Evolutionary conservation across 2,329 filamentous ascomycete genomes (phyloP).

Genomic region (Cordyceps cicadae): DNA sequence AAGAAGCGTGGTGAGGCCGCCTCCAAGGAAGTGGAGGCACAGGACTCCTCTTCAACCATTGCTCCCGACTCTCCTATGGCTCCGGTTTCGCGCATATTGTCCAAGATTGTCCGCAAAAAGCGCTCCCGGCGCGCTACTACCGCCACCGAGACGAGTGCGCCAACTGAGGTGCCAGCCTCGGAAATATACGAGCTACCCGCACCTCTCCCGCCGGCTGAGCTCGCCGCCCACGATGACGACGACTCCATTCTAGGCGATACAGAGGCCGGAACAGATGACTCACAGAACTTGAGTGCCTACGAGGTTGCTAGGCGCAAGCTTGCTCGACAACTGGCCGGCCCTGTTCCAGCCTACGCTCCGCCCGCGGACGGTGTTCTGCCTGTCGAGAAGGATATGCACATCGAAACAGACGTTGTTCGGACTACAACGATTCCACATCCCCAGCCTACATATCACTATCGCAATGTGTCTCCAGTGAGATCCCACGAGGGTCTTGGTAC

Average conservation of each 20-base stretch:
- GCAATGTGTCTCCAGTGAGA: slow-evolving; percentile 15
- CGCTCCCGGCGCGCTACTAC: slow-evolving; percentile 20
- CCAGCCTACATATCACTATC: not conserved
- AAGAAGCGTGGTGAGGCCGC: slow-evolving; percentile 21
- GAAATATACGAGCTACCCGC: slow-evolving; percentile 46
- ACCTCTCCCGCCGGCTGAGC: slow-evolving; percentile 37
- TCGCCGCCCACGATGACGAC: slow-evolving; percentile 36
- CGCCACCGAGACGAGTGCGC: slow-evolving; percentile 20
- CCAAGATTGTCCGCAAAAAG: slow-evolving; percentile 32
- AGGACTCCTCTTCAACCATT: slow-evolving; percentile 29
- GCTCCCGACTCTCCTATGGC: slow-evolving; percentile 19
- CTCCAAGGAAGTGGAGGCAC: slow-evolving; percentile 24
- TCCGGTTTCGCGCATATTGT: slow-evolving; percentile 26
- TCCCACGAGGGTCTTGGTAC: slow-evolving; percentile 18
- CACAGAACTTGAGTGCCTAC: slow-evolving; percentile 37
- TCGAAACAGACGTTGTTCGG: slow-evolving; percentile 13
- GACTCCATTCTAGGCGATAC: slow-evolving; percentile 31
- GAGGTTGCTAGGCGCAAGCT: slow-evolving; percentile 43
- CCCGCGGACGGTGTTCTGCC: slow-evolving; percentile 22
- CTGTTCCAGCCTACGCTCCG: slow-evolving; percentile 41
- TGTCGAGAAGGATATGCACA: slow-evolving; percentile 23
- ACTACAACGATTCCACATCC: slow-evolving; percentile 15
- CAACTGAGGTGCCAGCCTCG: slow-evolving; percentile 31
- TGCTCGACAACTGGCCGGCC: slow-evolving; percentile 41
- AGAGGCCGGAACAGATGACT: slow-evolving; percentile 33